Evolutionary conservation across 2,329 filamentous ascomycete genomes (phyloP).

Genomic region (Ophiostoma piceae): DNA sequence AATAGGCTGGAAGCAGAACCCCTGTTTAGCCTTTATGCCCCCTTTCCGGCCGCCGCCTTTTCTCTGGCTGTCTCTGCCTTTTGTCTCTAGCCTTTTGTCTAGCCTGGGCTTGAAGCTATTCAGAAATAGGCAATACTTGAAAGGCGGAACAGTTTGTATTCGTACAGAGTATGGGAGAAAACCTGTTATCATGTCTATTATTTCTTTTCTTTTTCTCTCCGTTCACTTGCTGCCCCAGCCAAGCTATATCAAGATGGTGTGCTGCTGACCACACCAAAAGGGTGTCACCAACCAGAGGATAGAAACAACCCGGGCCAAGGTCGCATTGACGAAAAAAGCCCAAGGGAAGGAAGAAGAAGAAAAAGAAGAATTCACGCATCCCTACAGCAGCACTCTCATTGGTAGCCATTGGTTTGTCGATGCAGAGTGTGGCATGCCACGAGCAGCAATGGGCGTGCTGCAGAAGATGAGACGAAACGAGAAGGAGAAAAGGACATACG

Average conservation of each 20-base stretch:
- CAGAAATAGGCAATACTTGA: neutral
- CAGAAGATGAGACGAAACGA: neutral
- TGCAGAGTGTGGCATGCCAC: neutral
- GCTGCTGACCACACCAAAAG: conserved; percentile 1
- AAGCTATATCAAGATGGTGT: conserved; percentile 2
- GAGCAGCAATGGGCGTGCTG: neutral
- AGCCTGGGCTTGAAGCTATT: neutral
- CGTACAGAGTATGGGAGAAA: neutral
- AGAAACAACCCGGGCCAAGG: conserved; percentile 3
- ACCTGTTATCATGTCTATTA: neutral
- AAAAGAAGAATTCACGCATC: neutral
- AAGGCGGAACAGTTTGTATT: neutral
- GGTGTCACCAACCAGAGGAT: neutral
- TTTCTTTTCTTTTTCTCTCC: neutral
- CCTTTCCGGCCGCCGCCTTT: conserved; percentile 15
- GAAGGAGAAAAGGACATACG: neutral
- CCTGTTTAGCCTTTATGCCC: conserved; percentile 18
- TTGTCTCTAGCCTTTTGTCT: neutral
- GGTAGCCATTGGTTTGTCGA: neutral
- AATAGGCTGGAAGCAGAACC: conserved; percentile 12
- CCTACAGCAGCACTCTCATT: neutral
- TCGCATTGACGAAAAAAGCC: neutral
- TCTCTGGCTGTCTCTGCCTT: neutral
- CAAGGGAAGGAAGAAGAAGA: neutral
- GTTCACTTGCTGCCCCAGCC: neutral